These are phyloP conservation scores for Candida quercuum DNA, from an alignment of 805 yeast genomes.

Conservation along the genomic window DNA sequence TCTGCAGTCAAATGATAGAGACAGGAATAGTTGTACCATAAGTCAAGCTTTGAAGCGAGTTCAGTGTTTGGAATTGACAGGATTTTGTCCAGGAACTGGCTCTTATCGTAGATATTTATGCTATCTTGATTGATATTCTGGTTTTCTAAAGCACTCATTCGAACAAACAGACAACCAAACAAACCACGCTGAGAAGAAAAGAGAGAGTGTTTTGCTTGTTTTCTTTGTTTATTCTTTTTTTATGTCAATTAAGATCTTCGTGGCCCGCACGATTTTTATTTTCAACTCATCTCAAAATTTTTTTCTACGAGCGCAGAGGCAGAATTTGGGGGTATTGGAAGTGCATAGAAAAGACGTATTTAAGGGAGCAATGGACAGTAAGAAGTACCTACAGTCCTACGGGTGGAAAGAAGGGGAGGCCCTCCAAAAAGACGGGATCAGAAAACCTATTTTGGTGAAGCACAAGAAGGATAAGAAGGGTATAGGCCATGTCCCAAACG, in stretches of 20 bases:
- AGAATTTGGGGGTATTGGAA: neutral
- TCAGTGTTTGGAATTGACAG: too few species aligned
- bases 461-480: constrained; percentile 92
- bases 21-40: neutral
- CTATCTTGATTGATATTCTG: too few species aligned
- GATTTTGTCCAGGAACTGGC: too few species aligned
- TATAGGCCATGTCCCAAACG: constrained; percentile 61
- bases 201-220: too few species aligned
- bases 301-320: too few species aligned
- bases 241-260: too few species aligned
- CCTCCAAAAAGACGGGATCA: constrained; percentile 69
- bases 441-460: constrained; percentile 80
- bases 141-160: too few species aligned
- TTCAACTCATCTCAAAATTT: neutral
- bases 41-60: too few species aligned
- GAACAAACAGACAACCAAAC: too few species aligned
- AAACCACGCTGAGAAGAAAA: too few species aligned
- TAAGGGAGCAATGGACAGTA: constrained; percentile 63
- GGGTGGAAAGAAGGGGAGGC: constrained; percentile 97
- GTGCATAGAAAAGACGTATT: neutral
- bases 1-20: neutral
- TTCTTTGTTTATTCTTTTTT: too few species aligned
- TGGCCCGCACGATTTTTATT: neutral
- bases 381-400: constrained; percentile 61
- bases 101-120: too few species aligned